Conservation (phyloP, 805 yeast genomes). For the Kuraishia piskuri region DNA sequence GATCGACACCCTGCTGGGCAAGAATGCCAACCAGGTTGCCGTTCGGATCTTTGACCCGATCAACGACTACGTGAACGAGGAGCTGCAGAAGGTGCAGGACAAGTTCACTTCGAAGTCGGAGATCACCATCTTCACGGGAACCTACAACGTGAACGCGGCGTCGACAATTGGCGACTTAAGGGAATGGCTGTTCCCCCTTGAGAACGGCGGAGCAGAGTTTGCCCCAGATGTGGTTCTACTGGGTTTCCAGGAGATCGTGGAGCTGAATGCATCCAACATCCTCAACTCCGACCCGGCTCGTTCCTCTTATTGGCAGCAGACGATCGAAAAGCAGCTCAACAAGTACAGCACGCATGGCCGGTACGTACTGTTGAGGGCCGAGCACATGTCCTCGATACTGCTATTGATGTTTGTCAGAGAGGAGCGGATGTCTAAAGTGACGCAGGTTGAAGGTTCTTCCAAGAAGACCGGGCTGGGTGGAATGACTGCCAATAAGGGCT, state of each 20-base stretch:
- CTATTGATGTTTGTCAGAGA: slow-evolving; percentile 55
- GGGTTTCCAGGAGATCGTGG: slow-evolving; percentile 93
- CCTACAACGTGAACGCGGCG: slow-evolving; percentile 82
- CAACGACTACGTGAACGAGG: slow-evolving; percentile 69
- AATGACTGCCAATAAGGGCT: slow-evolving; percentile 59
- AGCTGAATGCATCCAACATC: slow-evolving; percentile 85
- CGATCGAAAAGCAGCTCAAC: slow-evolving; percentile 57
- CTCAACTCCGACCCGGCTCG: slow-evolving; percentile 77
- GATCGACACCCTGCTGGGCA: slow-evolving; percentile 80
- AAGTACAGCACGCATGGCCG: slow-evolving; percentile 20
- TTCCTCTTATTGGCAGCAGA: slow-evolving; percentile 70
- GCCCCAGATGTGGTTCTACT: slow-evolving; percentile 79
- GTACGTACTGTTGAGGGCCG: slow-evolving; percentile 63
- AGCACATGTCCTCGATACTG: slow-evolving; percentile 64
- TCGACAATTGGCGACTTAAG: slow-evolving; percentile 48
- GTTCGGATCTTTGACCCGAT: slow-evolving; percentile 84
- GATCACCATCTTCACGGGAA: slow-evolving; percentile 68
- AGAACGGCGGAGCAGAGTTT: slow-evolving; percentile 35
- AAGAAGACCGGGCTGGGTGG: slow-evolving; percentile 96
- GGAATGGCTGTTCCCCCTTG: slow-evolving; percentile 75
- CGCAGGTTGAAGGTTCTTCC: slow-evolving; percentile 87
- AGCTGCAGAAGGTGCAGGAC: slow-evolving; percentile 38
- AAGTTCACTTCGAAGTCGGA: slow-evolving; percentile 54
- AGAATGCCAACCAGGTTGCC: slow-evolving; percentile 58
- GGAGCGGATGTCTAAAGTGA: slow-evolving; percentile 39